These are phyloP conservation scores for Chlorella sp. DNA, from an alignment of 139 green algal species.

Conservation along the genomic window DNA sequence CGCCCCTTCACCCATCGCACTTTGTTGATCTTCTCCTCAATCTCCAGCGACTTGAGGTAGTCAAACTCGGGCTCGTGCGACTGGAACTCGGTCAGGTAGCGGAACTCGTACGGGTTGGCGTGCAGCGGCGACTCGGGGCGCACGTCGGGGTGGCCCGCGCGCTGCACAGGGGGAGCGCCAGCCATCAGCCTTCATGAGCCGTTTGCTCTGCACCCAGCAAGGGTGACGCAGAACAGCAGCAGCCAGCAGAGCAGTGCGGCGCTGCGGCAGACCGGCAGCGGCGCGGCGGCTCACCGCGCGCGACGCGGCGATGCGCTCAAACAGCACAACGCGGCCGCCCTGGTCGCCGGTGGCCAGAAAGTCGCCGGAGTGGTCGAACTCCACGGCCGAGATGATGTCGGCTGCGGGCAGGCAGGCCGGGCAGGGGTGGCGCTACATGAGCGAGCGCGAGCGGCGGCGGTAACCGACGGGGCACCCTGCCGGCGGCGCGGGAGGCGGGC, in stretches of 20 bases:
- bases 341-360: conserved; percentile 96
- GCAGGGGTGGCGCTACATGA: not conserved
- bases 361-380: conserved; percentile 94
- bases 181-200: no score
- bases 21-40: conserved; percentile 99
- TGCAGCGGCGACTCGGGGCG: conserved; percentile 36
- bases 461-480: not conserved
- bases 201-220: no score
- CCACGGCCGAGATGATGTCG: conserved; percentile 98
- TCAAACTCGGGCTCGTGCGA: conserved; percentile 99
- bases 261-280: not conserved
- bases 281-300: not conserved
- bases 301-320: conserved; percentile 72
- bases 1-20: conserved; percentile 93
- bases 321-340: conserved; percentile 96
- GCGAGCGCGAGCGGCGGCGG: not conserved
- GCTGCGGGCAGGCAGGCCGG: conserved; percentile 67
- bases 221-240: not conserved
- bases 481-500: not conserved
- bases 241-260: not conserved
- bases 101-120: conserved; percentile 76
- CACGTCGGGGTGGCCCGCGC: conserved; percentile 11
- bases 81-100: conserved; percentile 99
- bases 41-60: conserved; percentile 99
- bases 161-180: not conserved